Percentiles rank a stretch among this genome's conserved stretches.
phyloP scores from a whole-genome alignment of 306 rosid genomes.

The Dalbergia oliveri region DNA sequence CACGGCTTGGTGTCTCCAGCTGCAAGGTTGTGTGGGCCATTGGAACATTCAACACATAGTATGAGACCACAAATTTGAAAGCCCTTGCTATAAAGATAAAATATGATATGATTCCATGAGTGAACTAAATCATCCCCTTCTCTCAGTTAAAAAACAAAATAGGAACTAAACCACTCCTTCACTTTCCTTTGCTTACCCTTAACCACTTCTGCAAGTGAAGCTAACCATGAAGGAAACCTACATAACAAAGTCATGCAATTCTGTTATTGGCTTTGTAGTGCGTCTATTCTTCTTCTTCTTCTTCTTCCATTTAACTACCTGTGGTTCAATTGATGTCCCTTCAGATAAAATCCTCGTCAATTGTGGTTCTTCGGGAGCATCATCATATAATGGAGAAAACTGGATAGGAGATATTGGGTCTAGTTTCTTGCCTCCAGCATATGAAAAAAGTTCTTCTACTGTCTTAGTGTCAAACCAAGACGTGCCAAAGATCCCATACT shows the following conservation, averaged over 20 bases:
- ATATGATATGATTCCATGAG: background rate
- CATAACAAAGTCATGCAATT: background rate
- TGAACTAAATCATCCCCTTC: background rate
- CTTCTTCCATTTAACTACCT: slow-evolving; percentile 18
- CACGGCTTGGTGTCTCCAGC: slow-evolving; percentile 24
- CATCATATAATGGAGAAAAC: slow-evolving; percentile 44
- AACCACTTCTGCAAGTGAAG: background rate
- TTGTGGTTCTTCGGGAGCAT: slow-evolving; percentile 49
- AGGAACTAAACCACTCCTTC: background rate
- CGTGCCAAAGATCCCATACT: slow-evolving; percentile 49
- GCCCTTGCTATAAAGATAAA: background rate
- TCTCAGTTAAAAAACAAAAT: background rate
- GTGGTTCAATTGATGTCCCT: slow-evolving; percentile 37
- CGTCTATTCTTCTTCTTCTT: slow-evolving; percentile 34
- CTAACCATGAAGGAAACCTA: slow-evolving; percentile 36
- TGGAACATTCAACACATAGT: background rate
- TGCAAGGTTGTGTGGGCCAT: background rate
- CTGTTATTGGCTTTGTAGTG: slow-evolving; percentile 4
- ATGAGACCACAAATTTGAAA: background rate
- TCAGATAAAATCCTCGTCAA: slow-evolving; percentile 45
- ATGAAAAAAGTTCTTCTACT: slow-evolving; percentile 41
- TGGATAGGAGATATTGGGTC: slow-evolving; percentile 52
- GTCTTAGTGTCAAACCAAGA: slow-evolving; percentile 18
- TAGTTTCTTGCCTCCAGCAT: slow-evolving; percentile 40
- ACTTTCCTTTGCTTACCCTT: background rate